Conservation (phyloP, 495 filamentous ascomycete species). For the Podospora didyma region DNA sequence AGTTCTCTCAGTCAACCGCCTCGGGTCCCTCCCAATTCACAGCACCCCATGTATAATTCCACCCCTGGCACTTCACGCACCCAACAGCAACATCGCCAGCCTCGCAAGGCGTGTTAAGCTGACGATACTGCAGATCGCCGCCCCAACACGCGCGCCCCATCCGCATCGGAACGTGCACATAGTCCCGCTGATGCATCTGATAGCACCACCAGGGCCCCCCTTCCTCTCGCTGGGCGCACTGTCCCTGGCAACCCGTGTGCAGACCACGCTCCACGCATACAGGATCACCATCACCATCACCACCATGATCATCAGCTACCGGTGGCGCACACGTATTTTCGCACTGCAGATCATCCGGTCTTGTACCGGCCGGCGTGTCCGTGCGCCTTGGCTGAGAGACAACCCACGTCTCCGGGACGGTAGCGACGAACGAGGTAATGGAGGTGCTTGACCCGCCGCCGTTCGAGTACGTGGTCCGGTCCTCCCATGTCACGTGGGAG, state of each 20-base stretch:
- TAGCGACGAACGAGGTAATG: background rate
- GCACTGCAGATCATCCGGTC: background rate
- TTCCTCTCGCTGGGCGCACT: slow-evolving; percentile 6
- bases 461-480: background rate
- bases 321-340: too few relatives aligned
- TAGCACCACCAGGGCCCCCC: slow-evolving; percentile 20
- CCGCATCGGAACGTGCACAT: background rate
- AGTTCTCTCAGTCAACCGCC: too few relatives aligned
- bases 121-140: slow-evolving; percentile 5
- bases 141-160: slow-evolving; percentile 20
- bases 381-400: background rate
- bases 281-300: background rate
- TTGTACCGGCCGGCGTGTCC: background rate
- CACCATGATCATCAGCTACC: too few relatives aligned
- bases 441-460: background rate
- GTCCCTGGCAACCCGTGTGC: slow-evolving; percentile 12
- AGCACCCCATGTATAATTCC: slow-evolving; percentile 5
- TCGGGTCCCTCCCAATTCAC: slow-evolving; percentile 9
- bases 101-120: slow-evolving; percentile 15
- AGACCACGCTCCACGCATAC: slow-evolving; percentile 6
- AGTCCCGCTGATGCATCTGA: slow-evolving; percentile 12
- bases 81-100: slow-evolving; percentile 10
- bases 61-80: slow-evolving; percentile 6
- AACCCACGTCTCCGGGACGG: slow-evolving; percentile 10
- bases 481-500: slow-evolving; percentile 2